phyloP scores from a whole-genome alignment of 768 basidiomycete species.

The Piloderma croceum region DNA sequence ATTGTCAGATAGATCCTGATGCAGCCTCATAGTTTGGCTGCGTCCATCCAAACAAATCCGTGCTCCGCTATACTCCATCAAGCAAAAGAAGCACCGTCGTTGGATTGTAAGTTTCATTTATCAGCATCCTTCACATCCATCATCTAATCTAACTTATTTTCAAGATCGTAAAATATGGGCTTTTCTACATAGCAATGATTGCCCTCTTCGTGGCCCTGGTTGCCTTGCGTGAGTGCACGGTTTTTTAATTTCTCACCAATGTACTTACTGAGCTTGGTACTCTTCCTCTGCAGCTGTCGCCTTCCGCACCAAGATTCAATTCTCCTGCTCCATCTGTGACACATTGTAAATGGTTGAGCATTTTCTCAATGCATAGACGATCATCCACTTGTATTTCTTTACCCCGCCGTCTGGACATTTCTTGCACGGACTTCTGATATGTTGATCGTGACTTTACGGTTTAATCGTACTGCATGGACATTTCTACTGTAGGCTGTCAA shows the following conservation, averaged over 20 bases:
- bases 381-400: slow-evolving; percentile 21
- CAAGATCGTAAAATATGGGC: slow-evolving; percentile 78
- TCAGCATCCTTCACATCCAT: slow-evolving; percentile 2
- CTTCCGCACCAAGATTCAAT: slow-evolving; percentile 53
- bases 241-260: background rate
- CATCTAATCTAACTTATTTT: slow-evolving; percentile 9
- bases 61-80: slow-evolving; percentile 83
- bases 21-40: slow-evolving; percentile 69
- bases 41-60: slow-evolving; percentile 92
- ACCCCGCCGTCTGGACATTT: slow-evolving; percentile 5
- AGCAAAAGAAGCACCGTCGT: slow-evolving; percentile 84
- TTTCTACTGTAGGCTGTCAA: slow-evolving; percentile 9
- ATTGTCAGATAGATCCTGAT: slow-evolving; percentile 15
- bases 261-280: background rate
- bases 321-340: slow-evolving; percentile 65
- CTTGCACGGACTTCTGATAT: slow-evolving; percentile 4
- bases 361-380: slow-evolving; percentile 24
- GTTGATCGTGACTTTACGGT: slow-evolving; percentile 6
- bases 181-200: slow-evolving; percentile 66
- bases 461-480: slow-evolving; percentile 9
- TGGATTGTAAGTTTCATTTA: slow-evolving; percentile 60
- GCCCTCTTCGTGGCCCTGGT: slow-evolving; percentile 72
- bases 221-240: slow-evolving; percentile 58
- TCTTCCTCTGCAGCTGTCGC: slow-evolving; percentile 41
- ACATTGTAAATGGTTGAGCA: slow-evolving; percentile 47